These are phyloP conservation scores for Zostera marina DNA, from an alignment of 116 monocot genomes.

Conservation along the genomic window DNA sequence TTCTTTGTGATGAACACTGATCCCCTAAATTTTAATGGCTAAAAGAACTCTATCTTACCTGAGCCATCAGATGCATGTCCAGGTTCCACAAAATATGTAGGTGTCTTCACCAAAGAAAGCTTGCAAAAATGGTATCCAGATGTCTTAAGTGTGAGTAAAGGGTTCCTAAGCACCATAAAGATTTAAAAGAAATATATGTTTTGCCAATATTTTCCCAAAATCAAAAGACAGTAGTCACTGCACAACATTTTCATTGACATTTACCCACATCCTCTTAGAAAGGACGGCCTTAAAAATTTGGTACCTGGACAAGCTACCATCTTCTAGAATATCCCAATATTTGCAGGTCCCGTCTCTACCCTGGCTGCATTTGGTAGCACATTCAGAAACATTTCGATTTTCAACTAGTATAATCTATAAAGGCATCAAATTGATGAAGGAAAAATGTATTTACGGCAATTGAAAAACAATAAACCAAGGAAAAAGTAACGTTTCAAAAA, in stretches of 20 bases:
- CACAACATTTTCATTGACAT: background rate
- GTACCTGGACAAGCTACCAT: conserved; percentile 65
- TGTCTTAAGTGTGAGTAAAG: conserved; percentile 45
- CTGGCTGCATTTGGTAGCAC: conserved; percentile 29
- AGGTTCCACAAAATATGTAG: conserved; percentile 6
- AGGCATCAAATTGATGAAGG: background rate
- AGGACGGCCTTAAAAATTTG: background rate
- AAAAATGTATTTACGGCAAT: background rate
- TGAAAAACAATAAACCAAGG: background rate
- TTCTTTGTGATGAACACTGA: background rate
- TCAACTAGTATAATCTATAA: background rate
- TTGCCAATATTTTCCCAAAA: background rate
- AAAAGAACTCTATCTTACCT: conserved; percentile 1
- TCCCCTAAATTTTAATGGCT: background rate
- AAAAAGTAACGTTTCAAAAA: background rate
- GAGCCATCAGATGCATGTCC: background rate
- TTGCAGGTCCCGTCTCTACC: conserved; percentile 86
- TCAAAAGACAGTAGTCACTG: background rate
- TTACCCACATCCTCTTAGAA: background rate
- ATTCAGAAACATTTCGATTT: background rate
- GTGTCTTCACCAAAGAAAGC: conserved; percentile 56
- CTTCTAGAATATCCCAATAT: conserved; percentile 61
- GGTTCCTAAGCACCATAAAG: conserved; percentile 44
- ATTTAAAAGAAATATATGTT: background rate
- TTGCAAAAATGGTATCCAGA: conserved; percentile 83